These are phyloP conservation scores for Parmelia sp. DNA, from an alignment of 495 filamentous ascomycete genomes.

Conservation along the genomic window DNA sequence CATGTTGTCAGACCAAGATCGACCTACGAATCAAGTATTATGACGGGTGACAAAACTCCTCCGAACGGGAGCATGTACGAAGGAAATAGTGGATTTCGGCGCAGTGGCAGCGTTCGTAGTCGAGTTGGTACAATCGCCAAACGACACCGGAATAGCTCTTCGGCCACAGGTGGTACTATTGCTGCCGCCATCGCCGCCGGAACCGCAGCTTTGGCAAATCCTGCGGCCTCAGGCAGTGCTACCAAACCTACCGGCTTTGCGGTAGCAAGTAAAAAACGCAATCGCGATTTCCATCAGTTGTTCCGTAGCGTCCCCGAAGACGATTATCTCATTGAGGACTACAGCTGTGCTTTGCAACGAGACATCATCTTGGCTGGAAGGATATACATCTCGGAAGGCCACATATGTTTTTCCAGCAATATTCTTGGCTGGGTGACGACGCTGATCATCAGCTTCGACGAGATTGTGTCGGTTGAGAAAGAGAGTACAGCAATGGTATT, in stretches of 20 bases:
- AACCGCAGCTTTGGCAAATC: constrained; percentile 58
- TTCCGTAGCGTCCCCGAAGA: constrained; percentile 97
- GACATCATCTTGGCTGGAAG: constrained; percentile 94
- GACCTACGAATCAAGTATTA: constrained; percentile 33
- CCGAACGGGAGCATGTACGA: constrained; percentile 63
- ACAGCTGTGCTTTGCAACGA: constrained; percentile 89
- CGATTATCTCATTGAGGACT: constrained; percentile 97
- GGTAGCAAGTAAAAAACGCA: constrained; percentile 90
- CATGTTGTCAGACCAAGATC: constrained; percentile 33
- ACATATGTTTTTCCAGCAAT: constrained; percentile 98
- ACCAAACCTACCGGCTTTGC: constrained; percentile 90
- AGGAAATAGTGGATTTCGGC: constrained; percentile 56
- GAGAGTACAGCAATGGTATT: constrained; percentile 93
- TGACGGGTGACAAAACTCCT: constrained; percentile 52
- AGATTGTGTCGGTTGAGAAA: constrained; percentile 94
- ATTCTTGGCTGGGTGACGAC: constrained; percentile 98
- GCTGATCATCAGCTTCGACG: constrained; percentile 94
- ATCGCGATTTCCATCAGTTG: constrained; percentile 85
- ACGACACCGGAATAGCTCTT: constrained; percentile 77
- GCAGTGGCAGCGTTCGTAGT: constrained; percentile 79
- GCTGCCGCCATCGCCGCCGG: constrained; percentile 61
- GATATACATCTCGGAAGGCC: constrained; percentile 92
- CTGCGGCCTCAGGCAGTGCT: constrained; percentile 49
- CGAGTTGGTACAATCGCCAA: constrained; percentile 54
- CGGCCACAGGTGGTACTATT: constrained; percentile 67